Evolutionary conservation across 1,139 yeast genomes (phyloP), one percentile per base, ranked within the genome.

Genomic region (Diutina catenulata): DNA sequence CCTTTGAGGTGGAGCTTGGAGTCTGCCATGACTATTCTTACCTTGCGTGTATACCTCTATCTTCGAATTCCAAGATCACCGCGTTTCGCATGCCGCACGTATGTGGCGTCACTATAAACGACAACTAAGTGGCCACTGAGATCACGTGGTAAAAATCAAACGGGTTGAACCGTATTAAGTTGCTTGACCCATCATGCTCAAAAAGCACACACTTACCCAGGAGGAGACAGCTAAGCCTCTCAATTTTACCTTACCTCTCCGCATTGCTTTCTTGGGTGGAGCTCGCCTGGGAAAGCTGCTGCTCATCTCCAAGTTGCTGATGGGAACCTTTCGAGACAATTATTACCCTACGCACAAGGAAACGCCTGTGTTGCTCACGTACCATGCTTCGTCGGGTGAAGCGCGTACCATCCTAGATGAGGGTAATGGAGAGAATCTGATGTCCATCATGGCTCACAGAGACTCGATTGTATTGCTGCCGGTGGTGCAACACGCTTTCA

Each of bases 1-100:
- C 95, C 95, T 49, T 77, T 77, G 36, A 84, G 62, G 1, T 87
- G 75, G 24, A 83, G 54, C 46, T 70, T 76, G 10, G 78, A 66
- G n/a, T n/a, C n/a, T n/a, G n/a, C n/a, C n/a, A n/a, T n/a, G n/a
- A n/a, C n/a, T n/a, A n/a, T n/a, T n/a, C n/a, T n/a, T n/a, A n/a
- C n/a, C n/a, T n/a, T n/a, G n/a, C n/a, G n/a, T n/a, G n/a, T n/a
- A n/a, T n/a, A n/a, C n/a, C n/a, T n/a, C n/a, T n/a, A n/a, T n/a
- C n/a, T n/a, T n/a, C n/a, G n/a, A n/a, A n/a, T n/a, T n/a, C n/a
- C n/a, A n/a, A n/a, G n/a, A n/a, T n/a, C n/a, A n/a, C n/a, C n/a
- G n/a, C n/a, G n/a, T n/a, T n/a, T n/a, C n/a, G n/a, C n/a, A n/a
- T n/a, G n/a, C n/a, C n/a, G n/a, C n/a, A n/a, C n/a, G n/a, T n/a